These are phyloP conservation scores for Diplodia scrobiculata DNA, from an alignment of 2,329 filamentous ascomycete genomes.

Conservation along the genomic window DNA sequence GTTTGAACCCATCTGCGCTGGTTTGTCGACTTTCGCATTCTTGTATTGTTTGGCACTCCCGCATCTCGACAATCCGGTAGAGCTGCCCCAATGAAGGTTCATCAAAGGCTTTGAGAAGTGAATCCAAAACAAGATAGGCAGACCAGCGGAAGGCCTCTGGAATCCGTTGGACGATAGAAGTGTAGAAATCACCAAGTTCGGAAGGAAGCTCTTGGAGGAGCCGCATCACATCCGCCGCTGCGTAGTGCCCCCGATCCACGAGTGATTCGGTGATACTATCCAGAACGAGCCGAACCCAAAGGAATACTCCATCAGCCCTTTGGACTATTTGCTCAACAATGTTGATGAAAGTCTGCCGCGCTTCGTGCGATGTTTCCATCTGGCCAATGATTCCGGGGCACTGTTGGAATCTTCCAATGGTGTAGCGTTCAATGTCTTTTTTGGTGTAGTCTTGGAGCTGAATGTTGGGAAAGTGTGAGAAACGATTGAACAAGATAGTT, in stretches of 20 bases:
- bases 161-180: not conserved
- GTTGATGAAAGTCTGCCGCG: not conserved
- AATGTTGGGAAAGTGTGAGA: slow-evolving; percentile 15
- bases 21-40: not conserved
- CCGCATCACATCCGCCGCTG: not conserved
- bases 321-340: not conserved
- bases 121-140: not conserved
- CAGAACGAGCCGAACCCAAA: slow-evolving; percentile 27
- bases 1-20: not conserved
- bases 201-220: not conserved
- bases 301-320: slow-evolving; percentile 26
- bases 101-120: not conserved
- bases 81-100: not conserved
- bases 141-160: not conserved
- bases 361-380: not conserved
- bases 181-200: slow-evolving; percentile 1
- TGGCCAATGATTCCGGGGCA: not conserved
- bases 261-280: slow-evolving; percentile 6
- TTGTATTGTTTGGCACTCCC: not conserved
- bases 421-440: slow-evolving; percentile 30
- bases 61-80: not conserved
- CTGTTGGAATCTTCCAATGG: slow-evolving; percentile 16
- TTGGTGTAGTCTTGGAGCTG: slow-evolving; percentile 31
- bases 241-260: not conserved
- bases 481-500: slow-evolving; percentile 30